Percentiles rank a stretch among this genome's conserved stretches.
Evolutionary conservation across 1,284 basidiomycete genomes (phyloP).

Genomic region (Meira nashicola): DNA sequence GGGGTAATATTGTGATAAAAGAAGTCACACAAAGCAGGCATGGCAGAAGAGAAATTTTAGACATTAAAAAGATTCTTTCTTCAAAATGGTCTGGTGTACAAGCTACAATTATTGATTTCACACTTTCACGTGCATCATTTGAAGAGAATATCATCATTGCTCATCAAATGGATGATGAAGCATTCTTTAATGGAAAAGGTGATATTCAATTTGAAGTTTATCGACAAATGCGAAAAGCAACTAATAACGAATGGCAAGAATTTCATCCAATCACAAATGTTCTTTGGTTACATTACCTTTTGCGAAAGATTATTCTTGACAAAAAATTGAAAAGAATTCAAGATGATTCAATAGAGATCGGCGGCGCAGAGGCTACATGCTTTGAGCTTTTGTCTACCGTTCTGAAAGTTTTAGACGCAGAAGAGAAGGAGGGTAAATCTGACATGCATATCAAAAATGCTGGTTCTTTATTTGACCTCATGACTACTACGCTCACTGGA

Average conservation of each 20-base stretch:
- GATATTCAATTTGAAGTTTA: constrained; percentile 95
- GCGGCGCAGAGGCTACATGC: too few species aligned
- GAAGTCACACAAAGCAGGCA: constrained; percentile 42
- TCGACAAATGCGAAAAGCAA: constrained; percentile 67
- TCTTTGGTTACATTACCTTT: constrained; percentile 82
- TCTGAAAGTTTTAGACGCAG: too few species aligned
- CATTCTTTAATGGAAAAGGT: constrained; percentile 50
- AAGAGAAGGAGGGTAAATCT: too few species aligned
- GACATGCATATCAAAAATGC: too few species aligned
- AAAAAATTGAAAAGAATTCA: neutral
- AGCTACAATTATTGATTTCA: constrained; percentile 87
- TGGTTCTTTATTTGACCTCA: too few species aligned
- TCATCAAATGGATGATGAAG: constrained; percentile 50
- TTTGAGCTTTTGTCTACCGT: too few species aligned
- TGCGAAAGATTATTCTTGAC: constrained; percentile 62
- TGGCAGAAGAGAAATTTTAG: too few species aligned
- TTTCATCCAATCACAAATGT: constrained; percentile 80
- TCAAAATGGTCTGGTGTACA: constrained; percentile 60
- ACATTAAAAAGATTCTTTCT: constrained; percentile 49
- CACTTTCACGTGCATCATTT: constrained; percentile 65
- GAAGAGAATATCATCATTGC: constrained; percentile 23
- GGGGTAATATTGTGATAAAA: constrained; percentile 90
- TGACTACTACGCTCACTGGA: too few species aligned
- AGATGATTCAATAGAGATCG: too few species aligned
- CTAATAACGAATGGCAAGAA: constrained; percentile 63